Evolutionary conservation across 768 basidiomycete genomes (phyloP), one percentile per base, ranked within the genome.

Genomic region (Psilocybe cubensis): DNA sequence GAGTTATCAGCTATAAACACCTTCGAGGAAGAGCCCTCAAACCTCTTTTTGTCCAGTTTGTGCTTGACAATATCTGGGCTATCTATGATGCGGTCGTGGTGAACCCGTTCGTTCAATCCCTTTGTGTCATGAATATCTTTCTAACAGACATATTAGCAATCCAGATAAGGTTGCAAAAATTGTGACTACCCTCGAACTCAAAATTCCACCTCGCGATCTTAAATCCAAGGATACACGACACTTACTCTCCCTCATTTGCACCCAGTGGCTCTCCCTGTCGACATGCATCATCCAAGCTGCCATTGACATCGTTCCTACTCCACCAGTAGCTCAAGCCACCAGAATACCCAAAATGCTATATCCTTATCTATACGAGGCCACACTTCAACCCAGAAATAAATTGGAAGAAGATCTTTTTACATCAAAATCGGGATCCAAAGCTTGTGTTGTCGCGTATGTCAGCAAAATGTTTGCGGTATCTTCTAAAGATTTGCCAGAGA

Each of bases 401-500:
- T 76, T 96, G n/a, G 96, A 99, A 67, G 75, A 78, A 59, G 91
- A 92, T 58, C 76, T 98, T 14, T 98, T 88, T 72, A 70, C 82
- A 0, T 92, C 94, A 41, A 84, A 85, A 52, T 80, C 83, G 1
- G 77, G 66, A 1, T 61, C 81, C 1, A 78, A 79, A 5, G 87
- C 89, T 0, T 84, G 74, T 55, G 78, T 94, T 11, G 84, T 88
- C 14, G 96, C 89, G 5, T 97, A 95, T 71, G 91, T 98, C 45
- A 96, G 93, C 81, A 99, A 98, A 72, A 99, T 98, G 96, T 98
- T 98, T 67, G 94, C 95, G 1, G 89, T 98, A 0, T 74, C 86
- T n/a, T 74, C 72, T 20, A 83, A 83, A 54, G 90, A 95, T 46
- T 76, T 99, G 21, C 96, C 96, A 0, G 91, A 95, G 68, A 88